Evolutionary conservation across 352 stramenopile species (phyloP), one percentile per base, ranked within the genome.

Genomic region (Phytopythium boreale): DNA sequence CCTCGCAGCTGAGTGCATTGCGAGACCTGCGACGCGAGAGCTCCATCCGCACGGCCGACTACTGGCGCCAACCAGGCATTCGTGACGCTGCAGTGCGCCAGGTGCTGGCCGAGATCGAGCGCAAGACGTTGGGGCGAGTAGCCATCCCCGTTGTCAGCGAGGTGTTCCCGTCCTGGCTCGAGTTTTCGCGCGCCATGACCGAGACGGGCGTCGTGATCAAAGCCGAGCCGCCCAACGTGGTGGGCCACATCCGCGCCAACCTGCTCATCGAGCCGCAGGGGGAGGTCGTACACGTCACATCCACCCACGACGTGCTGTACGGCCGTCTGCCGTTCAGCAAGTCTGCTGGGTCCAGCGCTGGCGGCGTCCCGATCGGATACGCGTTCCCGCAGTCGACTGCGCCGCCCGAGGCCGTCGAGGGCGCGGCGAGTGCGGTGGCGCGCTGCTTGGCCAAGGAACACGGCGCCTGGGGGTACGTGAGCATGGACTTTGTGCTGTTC

Each of bases 201-300:
- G 76, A 87, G 56, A 81, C 88, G 46, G 90, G 89, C 6, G 89
- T 82, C 58, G 84, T 97, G 4, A 73, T 97, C 37, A 89, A 97
- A 62, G 85, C 82, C 9, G 69, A 87, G 34, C 80, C 88, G 17
- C 56, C 72, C 0, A 51, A 72, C 36, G 61, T 79, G 1, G 58
- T 80, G 1, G 76, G 79, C 27, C 71, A 83, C 59, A 67, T 94
- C 14, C 84, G 84, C 2, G 82, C 77, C 9, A 95, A 90, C 47
- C 26, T 96, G 31, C 95, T 97, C 62, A 74, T 97, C 53, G 69
- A 88, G 39, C 89, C 90, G 5, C 72, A 47, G 15, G 55, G 55
- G 0, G 55, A 37, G 12, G 11, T 3, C n/a, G 75, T 93, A 37
- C 82, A 89, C 56, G 61, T 93, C 15, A 73, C 87, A 24, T 91